Evolutionary conservation across 2,329 filamentous ascomycete species (phyloP).

Genomic region (Plectosphaerella plurivora): DNA sequence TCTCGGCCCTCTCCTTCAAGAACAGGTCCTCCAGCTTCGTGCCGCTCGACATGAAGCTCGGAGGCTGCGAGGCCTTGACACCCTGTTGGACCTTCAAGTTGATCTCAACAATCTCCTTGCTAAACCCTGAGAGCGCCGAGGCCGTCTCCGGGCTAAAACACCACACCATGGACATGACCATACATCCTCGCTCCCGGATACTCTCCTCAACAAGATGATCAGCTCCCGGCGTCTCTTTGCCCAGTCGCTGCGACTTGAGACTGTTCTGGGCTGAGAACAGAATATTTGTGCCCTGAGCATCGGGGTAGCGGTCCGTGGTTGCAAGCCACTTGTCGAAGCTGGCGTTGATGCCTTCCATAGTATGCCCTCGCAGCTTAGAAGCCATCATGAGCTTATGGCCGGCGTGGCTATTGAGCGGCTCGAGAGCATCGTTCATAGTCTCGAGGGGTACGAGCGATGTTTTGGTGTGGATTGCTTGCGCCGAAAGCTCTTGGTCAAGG

Average conservation of each 20-base stretch:
- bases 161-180: constrained; percentile 7
- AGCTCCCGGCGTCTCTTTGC: neutral
- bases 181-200: constrained; percentile 12
- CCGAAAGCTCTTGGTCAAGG: constrained; percentile 9
- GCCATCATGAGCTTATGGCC: constrained; percentile 22
- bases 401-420: constrained; percentile 18
- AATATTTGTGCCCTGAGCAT: constrained; percentile 11
- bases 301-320: constrained; percentile 13
- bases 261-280: constrained; percentile 13
- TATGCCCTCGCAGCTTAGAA: constrained; percentile 13
- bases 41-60: constrained; percentile 16
- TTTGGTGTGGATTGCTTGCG: constrained; percentile 14
- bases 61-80: constrained; percentile 9
- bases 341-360: constrained; percentile 9
- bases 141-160: constrained; percentile 10
- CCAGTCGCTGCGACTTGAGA: constrained; percentile 5
- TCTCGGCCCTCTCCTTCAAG: constrained; percentile 8
- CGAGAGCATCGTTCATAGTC: constrained; percentile 16
- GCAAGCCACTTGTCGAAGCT: constrained; percentile 17
- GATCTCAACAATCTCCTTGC: constrained; percentile 8
- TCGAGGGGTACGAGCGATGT: constrained; percentile 16
- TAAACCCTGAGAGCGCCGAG: constrained; percentile 1
- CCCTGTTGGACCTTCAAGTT: constrained; percentile 8
- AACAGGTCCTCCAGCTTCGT: constrained; percentile 15
- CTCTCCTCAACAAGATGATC: constrained; percentile 13